These are phyloP conservation scores for Suillus clintonianus DNA, from an alignment of 768 basidiomycete species.

Conservation along the genomic window DNA sequence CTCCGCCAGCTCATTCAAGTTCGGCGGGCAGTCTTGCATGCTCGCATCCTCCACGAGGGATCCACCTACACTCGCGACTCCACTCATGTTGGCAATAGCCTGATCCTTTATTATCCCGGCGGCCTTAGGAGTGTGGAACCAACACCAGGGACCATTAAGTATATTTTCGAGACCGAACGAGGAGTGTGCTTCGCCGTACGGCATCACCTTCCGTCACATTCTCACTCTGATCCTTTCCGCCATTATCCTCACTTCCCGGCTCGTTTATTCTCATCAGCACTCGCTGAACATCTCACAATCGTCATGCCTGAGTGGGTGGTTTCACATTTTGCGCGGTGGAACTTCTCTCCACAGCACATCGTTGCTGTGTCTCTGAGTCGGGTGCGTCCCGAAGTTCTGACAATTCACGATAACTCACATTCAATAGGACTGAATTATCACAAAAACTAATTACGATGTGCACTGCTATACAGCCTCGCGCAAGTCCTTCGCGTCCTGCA, in stretches of 20 bases:
- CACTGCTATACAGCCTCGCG: too few species aligned
- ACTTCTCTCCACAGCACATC: too few species aligned
- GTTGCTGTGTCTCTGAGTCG: neutral
- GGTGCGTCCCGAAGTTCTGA: too few species aligned
- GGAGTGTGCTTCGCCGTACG: constrained; percentile 5
- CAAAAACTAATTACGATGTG: too few species aligned
- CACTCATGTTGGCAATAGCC: too few species aligned
- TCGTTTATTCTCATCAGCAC: neutral
- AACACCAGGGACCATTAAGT: constrained; percentile 16
- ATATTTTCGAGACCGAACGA: constrained; percentile 7
- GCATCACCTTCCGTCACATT: neutral
- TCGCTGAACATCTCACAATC: neutral
- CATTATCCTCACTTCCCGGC: too few species aligned
- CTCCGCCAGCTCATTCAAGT: constrained; percentile 3
- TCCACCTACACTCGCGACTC: constrained; percentile 10
- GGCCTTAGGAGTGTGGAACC: neutral
- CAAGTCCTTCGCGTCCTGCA: too few species aligned
- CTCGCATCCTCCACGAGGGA: constrained; percentile 6
- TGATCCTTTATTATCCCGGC: too few species aligned
- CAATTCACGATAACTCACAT: too few species aligned
- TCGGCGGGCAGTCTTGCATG: neutral
- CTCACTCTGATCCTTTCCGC: constrained; percentile 1
- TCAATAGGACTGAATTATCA: too few species aligned
- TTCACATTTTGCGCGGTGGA: constrained; percentile 9
- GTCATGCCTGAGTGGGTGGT: constrained; percentile 11